Evolutionary conservation across 495 filamentous ascomycete species (phyloP).

Genomic region (Gamarada debralockiae): DNA sequence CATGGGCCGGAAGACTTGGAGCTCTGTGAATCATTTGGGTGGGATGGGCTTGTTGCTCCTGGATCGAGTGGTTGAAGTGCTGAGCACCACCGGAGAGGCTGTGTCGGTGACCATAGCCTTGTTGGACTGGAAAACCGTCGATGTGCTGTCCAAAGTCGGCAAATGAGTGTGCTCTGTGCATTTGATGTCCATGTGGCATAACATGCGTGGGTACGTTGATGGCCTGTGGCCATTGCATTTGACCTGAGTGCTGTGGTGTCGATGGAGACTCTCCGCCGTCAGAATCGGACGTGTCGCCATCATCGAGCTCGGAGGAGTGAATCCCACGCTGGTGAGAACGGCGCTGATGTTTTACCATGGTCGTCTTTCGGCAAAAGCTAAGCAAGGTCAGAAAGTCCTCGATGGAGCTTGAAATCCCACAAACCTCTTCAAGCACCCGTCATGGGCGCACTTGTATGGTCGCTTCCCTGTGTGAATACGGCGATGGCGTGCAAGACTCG

Average conservation of each 20-base stretch:
- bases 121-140: constrained; percentile 34
- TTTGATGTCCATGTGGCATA: constrained; percentile 16
- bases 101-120: constrained; percentile 36
- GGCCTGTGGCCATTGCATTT: constrained; percentile 26
- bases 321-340: constrained; percentile 64
- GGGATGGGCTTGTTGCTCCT: constrained; percentile 14
- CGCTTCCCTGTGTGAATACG: constrained; percentile 84
- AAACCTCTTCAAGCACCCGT: constrained; percentile 79
- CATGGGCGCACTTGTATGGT: constrained; percentile 76
- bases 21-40: constrained; percentile 21
- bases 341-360: constrained; percentile 78
- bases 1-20: constrained; percentile 22
- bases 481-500: constrained; percentile 80
- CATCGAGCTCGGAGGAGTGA: constrained; percentile 44
- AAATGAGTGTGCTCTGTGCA: constrained; percentile 41
- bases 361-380: constrained; percentile 87
- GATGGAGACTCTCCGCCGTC: constrained; percentile 47
- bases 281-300: constrained; percentile 53
- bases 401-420: constrained; percentile 16
- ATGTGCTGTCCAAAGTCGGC: constrained; percentile 40
- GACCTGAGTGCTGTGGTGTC: constrained; percentile 42
- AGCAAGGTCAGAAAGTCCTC: constrained; percentile 7
- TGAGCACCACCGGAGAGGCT: constrained; percentile 37
- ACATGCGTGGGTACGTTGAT: constrained; percentile 9
- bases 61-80: constrained; percentile 22